Evolutionary conservation across 768 basidiomycete genomes (phyloP), one percentile per base, ranked within the genome.

Genomic region (Termitomyces sp.): DNA sequence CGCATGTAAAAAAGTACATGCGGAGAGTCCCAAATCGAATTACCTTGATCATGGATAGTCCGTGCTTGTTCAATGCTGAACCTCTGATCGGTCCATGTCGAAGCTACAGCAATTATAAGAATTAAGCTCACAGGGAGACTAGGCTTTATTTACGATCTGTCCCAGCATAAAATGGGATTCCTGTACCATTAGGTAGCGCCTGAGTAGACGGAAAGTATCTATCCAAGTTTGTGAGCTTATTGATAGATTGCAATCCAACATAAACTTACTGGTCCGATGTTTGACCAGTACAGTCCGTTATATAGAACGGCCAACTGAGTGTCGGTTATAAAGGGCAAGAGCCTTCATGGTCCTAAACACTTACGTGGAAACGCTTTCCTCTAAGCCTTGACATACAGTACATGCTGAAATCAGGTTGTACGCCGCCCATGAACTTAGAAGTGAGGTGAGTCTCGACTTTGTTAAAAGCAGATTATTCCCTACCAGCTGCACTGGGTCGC

Each of bases 351-450:
- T 49, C 47, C 54, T 28, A 47, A 61, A n/a, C 15, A 44, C 79
- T 28, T 60, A 78, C 81, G 61, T 60, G n/a, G 31, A 18, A 20
- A 75, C 57, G 0, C 61, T 46, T 15, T 57, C 44, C 3, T 66
- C 62, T 28, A 66, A 63, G 3, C 71, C 71, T 66, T 85, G 83
- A 52, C 83, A 85, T 24, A 73, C 60, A 8, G 77, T 73, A 53
- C 83, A 84, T 6, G 76, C 82, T 61, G 75, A 76, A 58, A 82
- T 65, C 16, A 84, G 69, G 54, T 85, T 85, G 58, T 84, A 84
- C 9, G 76, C 78, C 24, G 78, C 73, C 82, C 81, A 83, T 0
- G 83, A 84, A 50, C 83, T 84, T 34, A 6, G 1, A 55, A 13
- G 16, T 33, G 26, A 20, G 33, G 15, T 54, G 16, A 55, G 24